These are phyloP conservation scores for Scheffersomyces segobiensis DNA, from an alignment of 1,139 yeast genomes.

Conservation along the genomic window DNA sequence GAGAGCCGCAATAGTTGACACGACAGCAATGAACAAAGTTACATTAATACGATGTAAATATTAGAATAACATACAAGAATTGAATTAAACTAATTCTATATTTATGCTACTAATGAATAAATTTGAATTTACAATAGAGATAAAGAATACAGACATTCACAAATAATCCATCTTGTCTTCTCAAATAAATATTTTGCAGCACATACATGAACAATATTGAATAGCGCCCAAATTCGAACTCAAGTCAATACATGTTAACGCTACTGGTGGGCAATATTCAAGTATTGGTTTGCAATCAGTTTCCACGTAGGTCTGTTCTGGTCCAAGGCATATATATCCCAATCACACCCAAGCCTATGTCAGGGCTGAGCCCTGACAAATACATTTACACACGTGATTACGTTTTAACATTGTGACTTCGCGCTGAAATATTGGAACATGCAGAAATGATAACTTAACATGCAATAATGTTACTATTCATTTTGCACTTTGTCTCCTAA, in stretches of 20 bases:
- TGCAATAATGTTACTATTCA: background rate
- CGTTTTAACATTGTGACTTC: background rate
- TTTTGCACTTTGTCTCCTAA: background rate
- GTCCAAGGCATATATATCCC: background rate
- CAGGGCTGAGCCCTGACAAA: conserved; percentile 8
- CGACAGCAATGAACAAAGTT: background rate
- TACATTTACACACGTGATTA: background rate
- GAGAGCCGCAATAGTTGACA: background rate
- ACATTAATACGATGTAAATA: background rate
- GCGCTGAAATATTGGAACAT: background rate
- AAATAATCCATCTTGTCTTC: too few species aligned
- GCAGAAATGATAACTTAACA: background rate
- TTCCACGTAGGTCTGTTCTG: background rate
- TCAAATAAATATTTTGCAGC: too few species aligned
- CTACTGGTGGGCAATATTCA: too few species aligned
- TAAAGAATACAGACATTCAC: too few species aligned
- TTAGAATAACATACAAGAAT: background rate
- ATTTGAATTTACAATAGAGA: background rate
- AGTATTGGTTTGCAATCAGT: background rate
- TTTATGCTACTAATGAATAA: background rate
- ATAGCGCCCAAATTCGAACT: too few species aligned
- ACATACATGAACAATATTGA: too few species aligned
- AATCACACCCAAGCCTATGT: background rate
- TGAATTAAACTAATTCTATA: background rate
- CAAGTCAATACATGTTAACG: too few species aligned